Percentiles rank a stretch among this genome's conserved stretches.
phyloP scores from a whole-genome alignment of 2,329 filamentous ascomycete species.

The Stylonectria norvegica region DNA sequence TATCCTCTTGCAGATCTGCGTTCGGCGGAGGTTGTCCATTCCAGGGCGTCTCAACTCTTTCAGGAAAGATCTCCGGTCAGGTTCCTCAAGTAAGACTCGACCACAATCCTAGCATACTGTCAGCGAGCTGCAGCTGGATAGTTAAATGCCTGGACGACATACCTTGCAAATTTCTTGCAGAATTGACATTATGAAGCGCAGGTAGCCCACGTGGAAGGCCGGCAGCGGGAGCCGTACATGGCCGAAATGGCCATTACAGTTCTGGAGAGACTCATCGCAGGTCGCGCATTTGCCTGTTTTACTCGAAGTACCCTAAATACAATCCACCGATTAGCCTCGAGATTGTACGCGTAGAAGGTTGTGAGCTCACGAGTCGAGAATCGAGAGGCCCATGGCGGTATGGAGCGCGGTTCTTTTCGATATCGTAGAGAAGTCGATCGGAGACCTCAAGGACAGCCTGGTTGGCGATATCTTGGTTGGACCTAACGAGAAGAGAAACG shows the following conservation, averaged over 20 bases:
- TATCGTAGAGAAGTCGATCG: constrained; percentile 90
- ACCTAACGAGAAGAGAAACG: constrained; percentile 46
- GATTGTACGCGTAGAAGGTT: background rate
- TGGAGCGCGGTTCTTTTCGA: constrained; percentile 72
- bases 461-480: constrained; percentile 90
- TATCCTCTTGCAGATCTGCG: constrained; percentile 82
- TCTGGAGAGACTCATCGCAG: constrained; percentile 74
- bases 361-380: constrained; percentile 61
- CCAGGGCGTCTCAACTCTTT: constrained; percentile 75
- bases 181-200: constrained; percentile 88
- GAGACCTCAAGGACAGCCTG: constrained; percentile 93
- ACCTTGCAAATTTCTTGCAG: constrained; percentile 93
- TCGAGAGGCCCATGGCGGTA: constrained; percentile 85
- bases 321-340: constrained; percentile 3
- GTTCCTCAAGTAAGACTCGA: constrained; percentile 75
- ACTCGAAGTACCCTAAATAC: constrained; percentile 69
- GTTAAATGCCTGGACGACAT: constrained; percentile 4
- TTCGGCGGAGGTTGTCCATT: constrained; percentile 81
- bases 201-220: constrained; percentile 92
- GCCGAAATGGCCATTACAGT: constrained; percentile 93
- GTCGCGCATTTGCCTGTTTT: constrained; percentile 79
- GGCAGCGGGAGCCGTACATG: constrained; percentile 87
- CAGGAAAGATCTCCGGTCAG: constrained; percentile 73
- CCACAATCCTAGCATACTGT: constrained; percentile 63
- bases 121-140: constrained; percentile 4